Conservation (phyloP, 257 asterid genomes). For the Buddleja alternifolia region DNA sequence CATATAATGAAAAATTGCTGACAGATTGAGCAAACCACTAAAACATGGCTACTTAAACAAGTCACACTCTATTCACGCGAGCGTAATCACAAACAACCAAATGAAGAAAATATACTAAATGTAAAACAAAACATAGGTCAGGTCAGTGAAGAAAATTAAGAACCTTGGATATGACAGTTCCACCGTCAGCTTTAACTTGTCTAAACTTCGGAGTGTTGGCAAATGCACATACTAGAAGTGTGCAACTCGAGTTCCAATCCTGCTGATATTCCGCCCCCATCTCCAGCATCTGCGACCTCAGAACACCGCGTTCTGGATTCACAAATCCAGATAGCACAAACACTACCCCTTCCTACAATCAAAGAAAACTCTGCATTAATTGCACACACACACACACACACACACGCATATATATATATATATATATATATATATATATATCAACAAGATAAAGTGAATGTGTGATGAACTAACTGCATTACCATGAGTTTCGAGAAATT, state of each 20-base stretch:
- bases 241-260: conserved; percentile 85
- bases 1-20: too few species aligned
- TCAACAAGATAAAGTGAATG: background rate
- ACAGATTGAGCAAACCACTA: too few species aligned
- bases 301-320: conserved; percentile 80
- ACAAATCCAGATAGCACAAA: conserved; percentile 93
- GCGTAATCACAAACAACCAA: conserved; percentile 13
- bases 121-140: background rate
- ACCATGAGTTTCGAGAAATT: conserved; percentile 73
- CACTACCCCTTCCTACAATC: conserved; percentile 75
- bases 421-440: too few species aligned
- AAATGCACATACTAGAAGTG: conserved; percentile 85
- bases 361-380: background rate
- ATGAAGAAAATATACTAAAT: background rate
- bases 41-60: too few species aligned
- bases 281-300: conserved; percentile 87
- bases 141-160: background rate
- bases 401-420: too few species aligned
- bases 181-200: conserved; percentile 85
- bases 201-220: conserved; percentile 87
- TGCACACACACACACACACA: too few species aligned
- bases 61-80: too few species aligned
- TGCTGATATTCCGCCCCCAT: conserved; percentile 95
- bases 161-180: conserved; percentile 91
- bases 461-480: conserved; percentile 3